A percentile compares a stretch with the other conserved stretches of the same genome.
phyloP scores from a whole-genome alignment of 169 alveolate species.

The Plasmodium cynomolgi region DNA sequence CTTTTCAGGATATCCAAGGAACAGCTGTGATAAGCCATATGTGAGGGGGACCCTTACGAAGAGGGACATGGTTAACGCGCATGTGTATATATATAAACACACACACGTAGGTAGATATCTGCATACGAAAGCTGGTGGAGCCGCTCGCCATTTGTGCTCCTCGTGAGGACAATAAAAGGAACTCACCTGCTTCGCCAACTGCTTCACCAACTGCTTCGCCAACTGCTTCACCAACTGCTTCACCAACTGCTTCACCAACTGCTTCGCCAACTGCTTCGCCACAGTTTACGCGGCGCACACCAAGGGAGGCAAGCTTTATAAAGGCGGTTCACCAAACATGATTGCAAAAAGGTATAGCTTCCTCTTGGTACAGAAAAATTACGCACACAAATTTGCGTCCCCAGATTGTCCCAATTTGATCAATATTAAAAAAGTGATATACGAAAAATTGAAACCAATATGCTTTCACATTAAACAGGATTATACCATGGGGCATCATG shows the following conservation, averaged over 20 bases:
- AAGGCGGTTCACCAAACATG: conserved; percentile 15
- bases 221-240: background rate
- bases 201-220: no score
- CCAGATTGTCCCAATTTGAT: conserved; percentile 85
- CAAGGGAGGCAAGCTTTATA: background rate
- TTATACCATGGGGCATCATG: conserved; percentile 88
- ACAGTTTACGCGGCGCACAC: background rate
- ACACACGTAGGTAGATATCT: background rate
- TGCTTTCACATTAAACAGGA: conserved; percentile 88
- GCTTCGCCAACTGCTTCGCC: background rate
- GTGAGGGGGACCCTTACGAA: background rate
- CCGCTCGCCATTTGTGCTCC: background rate
- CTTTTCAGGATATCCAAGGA: background rate
- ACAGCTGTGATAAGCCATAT: background rate
- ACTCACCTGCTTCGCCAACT: background rate
- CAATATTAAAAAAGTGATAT: conserved; percentile 78
- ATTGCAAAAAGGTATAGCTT: conserved; percentile 44
- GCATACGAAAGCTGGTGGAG: background rate
- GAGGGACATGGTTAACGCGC: background rate
- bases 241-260: background rate
- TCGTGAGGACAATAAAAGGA: background rate
- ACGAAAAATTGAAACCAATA: conserved; percentile 88
- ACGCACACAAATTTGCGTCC: conserved; percentile 86
- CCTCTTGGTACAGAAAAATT: conserved; percentile 33
- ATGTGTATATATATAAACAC: background rate